phyloP scores from a whole-genome alignment of 371 early-diverging fungal species.

The Lichtheimia ornata region DNA sequence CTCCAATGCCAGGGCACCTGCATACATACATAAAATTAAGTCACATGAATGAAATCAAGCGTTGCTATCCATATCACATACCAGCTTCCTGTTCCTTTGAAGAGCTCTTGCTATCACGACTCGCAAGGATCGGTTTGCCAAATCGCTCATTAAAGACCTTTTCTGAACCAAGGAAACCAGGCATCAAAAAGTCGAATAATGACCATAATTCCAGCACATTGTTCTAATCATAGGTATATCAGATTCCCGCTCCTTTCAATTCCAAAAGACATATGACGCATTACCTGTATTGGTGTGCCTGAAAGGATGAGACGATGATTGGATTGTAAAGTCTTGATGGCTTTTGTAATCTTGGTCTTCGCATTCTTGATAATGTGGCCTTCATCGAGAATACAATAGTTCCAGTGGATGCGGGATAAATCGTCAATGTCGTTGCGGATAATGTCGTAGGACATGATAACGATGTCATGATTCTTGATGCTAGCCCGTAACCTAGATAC shows the following conservation, averaged over 20 bases:
- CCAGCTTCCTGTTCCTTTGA: conserved; percentile 80
- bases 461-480: conserved; percentile 68
- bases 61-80: conserved; percentile 18
- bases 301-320: conserved; percentile 93
- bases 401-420: conserved; percentile 76
- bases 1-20: conserved; percentile 88
- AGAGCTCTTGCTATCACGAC: conserved; percentile 86
- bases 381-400: conserved; percentile 99
- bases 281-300: conserved; percentile 97
- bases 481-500: conserved; percentile 32
- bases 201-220: conserved; percentile 98
- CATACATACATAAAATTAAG: neutral
- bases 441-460: conserved; percentile 97
- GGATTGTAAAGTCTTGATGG: conserved; percentile 82
- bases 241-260: neutral
- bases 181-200: conserved; percentile 97
- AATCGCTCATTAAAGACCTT: conserved; percentile 85
- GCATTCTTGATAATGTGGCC: conserved; percentile 99
- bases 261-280: neutral
- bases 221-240: conserved; percentile 56
- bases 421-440: conserved; percentile 94
- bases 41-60: neutral
- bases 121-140: conserved; percentile 88
- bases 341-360: conserved; percentile 91
- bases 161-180: conserved; percentile 94